Percentiles rank a stretch among this genome's conserved stretches.
phyloP scores from a whole-genome alignment of 306 rosid genomes.

The Vachellia collinsii region DNA sequence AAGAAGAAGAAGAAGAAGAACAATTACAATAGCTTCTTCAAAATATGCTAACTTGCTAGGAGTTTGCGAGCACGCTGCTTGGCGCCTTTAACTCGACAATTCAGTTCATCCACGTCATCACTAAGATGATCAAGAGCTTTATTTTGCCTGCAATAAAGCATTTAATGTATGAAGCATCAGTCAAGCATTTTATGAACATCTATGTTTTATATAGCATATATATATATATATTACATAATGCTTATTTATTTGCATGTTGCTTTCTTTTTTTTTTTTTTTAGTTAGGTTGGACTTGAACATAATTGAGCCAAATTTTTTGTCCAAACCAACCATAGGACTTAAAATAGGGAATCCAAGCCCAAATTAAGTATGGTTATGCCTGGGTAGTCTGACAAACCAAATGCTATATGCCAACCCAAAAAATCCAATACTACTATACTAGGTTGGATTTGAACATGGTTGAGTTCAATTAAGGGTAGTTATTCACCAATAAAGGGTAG shows the following conservation, averaged over 20 bases:
- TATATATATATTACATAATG: background rate
- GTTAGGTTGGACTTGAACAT: no score
- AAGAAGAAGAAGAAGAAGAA: background rate
- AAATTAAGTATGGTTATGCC: background rate
- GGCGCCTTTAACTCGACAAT: constrained; percentile 81
- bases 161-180: background rate
- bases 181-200: background rate
- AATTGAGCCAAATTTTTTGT: no score
- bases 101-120: constrained; percentile 79
- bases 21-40: constrained; percentile 8
- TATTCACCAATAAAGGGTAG: no score
- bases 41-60: constrained; percentile 21
- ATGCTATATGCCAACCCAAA: no score
- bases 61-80: constrained; percentile 77
- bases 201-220: no score
- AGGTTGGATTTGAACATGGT: no score
- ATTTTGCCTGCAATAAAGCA: constrained; percentile 82
- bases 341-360: background rate
- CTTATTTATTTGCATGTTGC: no score
- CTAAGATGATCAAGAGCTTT: constrained; percentile 81
- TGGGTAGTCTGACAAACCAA: background rate
- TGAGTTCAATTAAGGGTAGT: no score
- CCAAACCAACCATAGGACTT: no score
- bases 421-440: no score
- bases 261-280: no score